These are phyloP conservation scores for Podospora fimiseda DNA, from an alignment of 495 filamentous ascomycete species.

Conservation along the genomic window DNA sequence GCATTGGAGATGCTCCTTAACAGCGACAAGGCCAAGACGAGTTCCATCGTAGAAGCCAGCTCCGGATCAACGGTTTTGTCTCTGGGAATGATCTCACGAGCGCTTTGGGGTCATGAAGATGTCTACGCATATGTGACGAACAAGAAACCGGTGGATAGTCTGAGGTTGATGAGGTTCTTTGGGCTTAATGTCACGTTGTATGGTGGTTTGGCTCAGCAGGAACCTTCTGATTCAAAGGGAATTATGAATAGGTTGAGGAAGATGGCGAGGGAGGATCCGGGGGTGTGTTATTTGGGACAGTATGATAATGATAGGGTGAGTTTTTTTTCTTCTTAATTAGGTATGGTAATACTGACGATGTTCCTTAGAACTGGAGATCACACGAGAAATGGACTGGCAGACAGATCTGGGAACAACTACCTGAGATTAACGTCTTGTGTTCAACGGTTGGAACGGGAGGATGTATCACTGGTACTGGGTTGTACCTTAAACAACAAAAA, in stretches of 20 bases:
- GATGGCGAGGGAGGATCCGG: conserved; percentile 34
- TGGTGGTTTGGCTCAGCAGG: conserved; percentile 53
- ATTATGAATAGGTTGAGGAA: conserved; percentile 43
- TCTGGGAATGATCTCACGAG: conserved; percentile 50
- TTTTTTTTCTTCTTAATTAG: not conserved
- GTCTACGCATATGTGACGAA: conserved; percentile 54
- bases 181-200: conserved; percentile 53
- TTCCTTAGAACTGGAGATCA: conserved; percentile 51
- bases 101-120: conserved; percentile 47
- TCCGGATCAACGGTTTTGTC: conserved; percentile 59
- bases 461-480: conserved; percentile 47
- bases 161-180: conserved; percentile 54
- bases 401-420: conserved; percentile 52
- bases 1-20: conserved; percentile 49
- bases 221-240: conserved; percentile 48
- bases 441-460: conserved; percentile 51
- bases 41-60: conserved; percentile 54
- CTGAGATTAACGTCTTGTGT: conserved; percentile 53
- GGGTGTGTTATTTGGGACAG: conserved; percentile 49
- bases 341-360: not conserved
- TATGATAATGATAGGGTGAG: conserved; percentile 49
- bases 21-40: conserved; percentile 26
- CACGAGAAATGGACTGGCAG: conserved; percentile 56
- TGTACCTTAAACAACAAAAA: conserved; percentile 48
- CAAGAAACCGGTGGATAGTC: conserved; percentile 49